Conservation (phyloP, 192 early-diverging fungal genomes). For the Chytriomyces sp. region DNA sequence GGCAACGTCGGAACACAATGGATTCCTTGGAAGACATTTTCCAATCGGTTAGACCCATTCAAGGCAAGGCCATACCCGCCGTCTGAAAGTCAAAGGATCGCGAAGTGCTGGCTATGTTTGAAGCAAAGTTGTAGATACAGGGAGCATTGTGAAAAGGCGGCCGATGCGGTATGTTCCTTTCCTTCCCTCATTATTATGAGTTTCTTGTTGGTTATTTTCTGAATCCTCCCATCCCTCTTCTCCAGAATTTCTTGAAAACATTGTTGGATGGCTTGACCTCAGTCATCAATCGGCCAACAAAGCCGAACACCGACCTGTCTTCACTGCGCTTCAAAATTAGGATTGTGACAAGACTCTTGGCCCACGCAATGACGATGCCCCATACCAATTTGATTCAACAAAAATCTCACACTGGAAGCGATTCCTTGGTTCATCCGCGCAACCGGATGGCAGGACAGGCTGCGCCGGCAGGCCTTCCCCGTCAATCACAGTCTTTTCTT, state of each 20-base stretch:
- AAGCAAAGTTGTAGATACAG: conserved; percentile 7
- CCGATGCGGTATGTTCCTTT: conserved; percentile 8
- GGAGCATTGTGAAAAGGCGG: conserved; percentile 5
- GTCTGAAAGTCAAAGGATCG: not conserved
- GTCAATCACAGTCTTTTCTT: no score
- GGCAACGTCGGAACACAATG: not conserved
- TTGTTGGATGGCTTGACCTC: conserved; percentile 9
- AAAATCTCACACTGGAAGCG: not conserved
- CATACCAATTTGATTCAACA: not conserved
- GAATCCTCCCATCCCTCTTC: no score
- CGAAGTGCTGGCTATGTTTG: conserved; percentile 24
- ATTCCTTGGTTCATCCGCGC: not conserved
- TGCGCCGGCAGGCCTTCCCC: no score
- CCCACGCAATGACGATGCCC: not conserved
- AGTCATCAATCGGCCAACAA: not conserved
- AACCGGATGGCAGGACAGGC: not conserved
- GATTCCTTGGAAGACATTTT: conserved; percentile 7
- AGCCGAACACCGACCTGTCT: not conserved
- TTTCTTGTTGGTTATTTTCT: no score
- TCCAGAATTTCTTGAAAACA: conserved; percentile 1
- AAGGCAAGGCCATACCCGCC: not conserved
- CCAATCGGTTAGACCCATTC: conserved; percentile 5
- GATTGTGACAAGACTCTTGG: conserved; percentile 8
- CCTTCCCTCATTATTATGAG: not conserved
- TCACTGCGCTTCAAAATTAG: conserved; percentile 18